Evolutionary conservation across 805 yeast genomes (phyloP), one percentile per base, ranked within the genome.

Genomic region (Pichia thaimueangensis): DNA sequence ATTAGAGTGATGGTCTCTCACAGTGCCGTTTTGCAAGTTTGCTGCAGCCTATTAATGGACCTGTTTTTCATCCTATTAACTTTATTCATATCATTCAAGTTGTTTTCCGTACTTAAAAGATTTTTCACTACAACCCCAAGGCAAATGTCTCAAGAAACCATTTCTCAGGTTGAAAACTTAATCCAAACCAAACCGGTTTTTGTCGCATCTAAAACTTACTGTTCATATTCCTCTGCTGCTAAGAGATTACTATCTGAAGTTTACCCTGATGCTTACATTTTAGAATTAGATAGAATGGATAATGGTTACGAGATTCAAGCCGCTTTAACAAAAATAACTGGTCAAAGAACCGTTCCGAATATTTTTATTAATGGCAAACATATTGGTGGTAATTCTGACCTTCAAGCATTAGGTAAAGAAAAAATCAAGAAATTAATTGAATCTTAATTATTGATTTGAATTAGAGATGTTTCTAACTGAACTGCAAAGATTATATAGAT

Each of bases 271-370:
- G 78, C 79, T n/a, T 71, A 68, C 47, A 59, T 76, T 27, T 46
- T 78, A 27, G 82, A 78, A 57, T 69, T 78, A 50, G 81, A 78
- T 52, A 53, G 53, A 28, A 42, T 51, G 17, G 73, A 65, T n/a
- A 89, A 87, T 47, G 97, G 97, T 45, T 65, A 68, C 37, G 89
- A 81, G 25, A 76, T 88, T 53, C 97, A 89, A 68, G 81, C 69
- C 38, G 94, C 94, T 51, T 71, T 91, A 47, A 63, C 60, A 41
- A 78, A 82, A 59, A 64, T 87, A 47, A 85, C 95, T 30, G 93
- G 95, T 47, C 97, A 91, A 72, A 75, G 80, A 53, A 87, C 97
- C 30, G 97, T 91, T 48, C 98, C 98, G 49, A 88, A 84, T 62
- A 75, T 91, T 54, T 91, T 83, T 69, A 87, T 91, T 62, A 80